Evolutionary conservation across 805 yeast species (phyloP).

Genomic region (Hanseniaspora guilliermondii): DNA sequence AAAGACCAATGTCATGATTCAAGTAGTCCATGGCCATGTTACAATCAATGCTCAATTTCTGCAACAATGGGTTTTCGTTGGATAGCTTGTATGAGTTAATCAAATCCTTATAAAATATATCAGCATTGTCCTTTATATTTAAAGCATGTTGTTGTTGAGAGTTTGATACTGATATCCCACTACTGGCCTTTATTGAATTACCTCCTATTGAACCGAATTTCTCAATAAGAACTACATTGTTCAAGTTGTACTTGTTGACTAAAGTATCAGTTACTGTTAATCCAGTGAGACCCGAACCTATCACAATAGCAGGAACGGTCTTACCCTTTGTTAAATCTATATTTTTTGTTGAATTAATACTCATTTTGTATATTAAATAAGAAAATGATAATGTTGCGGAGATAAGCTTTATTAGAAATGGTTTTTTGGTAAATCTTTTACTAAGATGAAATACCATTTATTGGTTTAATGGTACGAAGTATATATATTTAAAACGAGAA

Average conservation of each 20-base stretch:
- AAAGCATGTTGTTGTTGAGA: conserved; percentile 43
- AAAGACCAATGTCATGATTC: conserved; percentile 47
- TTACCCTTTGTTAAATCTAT: background rate
- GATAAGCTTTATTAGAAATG: background rate
- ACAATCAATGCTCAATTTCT: conserved; percentile 48
- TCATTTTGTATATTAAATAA: background rate
- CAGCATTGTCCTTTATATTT: conserved; percentile 37
- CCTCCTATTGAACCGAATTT: conserved; percentile 42
- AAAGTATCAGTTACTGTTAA: conserved; percentile 34
- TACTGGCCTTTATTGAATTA: conserved; percentile 48
- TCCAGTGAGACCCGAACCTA: conserved; percentile 51
- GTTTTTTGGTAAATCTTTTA: background rate
- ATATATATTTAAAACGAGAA: too few relatives aligned
- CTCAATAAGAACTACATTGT: conserved; percentile 36
- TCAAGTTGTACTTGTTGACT: conserved; percentile 27
- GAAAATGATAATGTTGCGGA: background rate
- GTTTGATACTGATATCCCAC: conserved; percentile 59
- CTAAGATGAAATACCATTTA: background rate
- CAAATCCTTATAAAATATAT: conserved; percentile 53
- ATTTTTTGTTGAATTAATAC: background rate
- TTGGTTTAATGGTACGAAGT: background rate
- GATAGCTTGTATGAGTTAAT: conserved; percentile 49
- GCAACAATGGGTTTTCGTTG: conserved; percentile 31
- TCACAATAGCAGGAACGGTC: conserved; percentile 32
- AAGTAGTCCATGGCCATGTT: conserved; percentile 64